phyloP scores from a whole-genome alignment of 1,284 basidiomycete species.

The Peniophora sp. region DNA sequence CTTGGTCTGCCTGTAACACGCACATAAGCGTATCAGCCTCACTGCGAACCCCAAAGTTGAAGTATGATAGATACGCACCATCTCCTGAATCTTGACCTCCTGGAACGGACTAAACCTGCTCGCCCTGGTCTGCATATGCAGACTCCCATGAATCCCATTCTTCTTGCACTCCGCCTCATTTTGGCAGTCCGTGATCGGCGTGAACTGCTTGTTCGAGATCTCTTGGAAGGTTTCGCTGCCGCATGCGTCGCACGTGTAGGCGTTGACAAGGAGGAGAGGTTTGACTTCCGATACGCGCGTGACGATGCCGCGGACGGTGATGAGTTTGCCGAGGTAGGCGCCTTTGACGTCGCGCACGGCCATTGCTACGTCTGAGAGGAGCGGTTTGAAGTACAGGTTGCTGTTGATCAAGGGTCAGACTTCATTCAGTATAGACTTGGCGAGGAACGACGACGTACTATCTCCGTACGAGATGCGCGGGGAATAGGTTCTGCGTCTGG shows the following conservation, averaged over 20 bases:
- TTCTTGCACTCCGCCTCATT: slow-evolving; percentile 76
- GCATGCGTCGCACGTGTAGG: slow-evolving; percentile 97
- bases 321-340: slow-evolving; percentile 80
- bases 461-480: slow-evolving; percentile 84
- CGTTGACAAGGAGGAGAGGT: slow-evolving; percentile 93
- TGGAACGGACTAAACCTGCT: slow-evolving; percentile 98
- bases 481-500: slow-evolving; percentile 68
- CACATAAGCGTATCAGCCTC: no score
- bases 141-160: slow-evolving; percentile 83
- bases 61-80: slow-evolving; percentile 47
- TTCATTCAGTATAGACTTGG: background rate
- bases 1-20: slow-evolving; percentile 82
- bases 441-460: slow-evolving; percentile 60
- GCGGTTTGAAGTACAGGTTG: slow-evolving; percentile 90
- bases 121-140: slow-evolving; percentile 97
- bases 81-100: slow-evolving; percentile 98
- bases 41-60: no score
- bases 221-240: slow-evolving; percentile 99
- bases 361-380: slow-evolving; percentile 64
- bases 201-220: slow-evolving; percentile 89
- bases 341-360: slow-evolving; percentile 92
- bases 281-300: slow-evolving; percentile 99
- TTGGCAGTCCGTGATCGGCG: slow-evolving; percentile 84
- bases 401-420: slow-evolving; percentile 34
- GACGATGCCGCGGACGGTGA: slow-evolving; percentile 96